Percentiles rank a stretch among this genome's conserved stretches.
Evolutionary conservation across 148 eudicot species (phyloP).

Genomic region (Heliamphora exappendiculata): DNA sequence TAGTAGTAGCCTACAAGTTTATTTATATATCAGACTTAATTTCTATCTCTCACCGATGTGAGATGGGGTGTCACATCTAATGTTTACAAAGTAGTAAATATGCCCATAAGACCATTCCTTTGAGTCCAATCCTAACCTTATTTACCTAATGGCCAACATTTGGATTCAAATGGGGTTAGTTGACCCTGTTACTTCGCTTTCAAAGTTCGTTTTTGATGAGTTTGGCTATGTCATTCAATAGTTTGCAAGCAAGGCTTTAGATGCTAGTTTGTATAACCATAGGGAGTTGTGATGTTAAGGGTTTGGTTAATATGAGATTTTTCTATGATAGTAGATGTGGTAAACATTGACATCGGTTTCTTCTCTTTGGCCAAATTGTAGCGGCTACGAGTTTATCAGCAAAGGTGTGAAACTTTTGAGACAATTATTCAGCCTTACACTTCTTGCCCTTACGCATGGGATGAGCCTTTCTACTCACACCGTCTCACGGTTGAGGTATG

Average conservation of each 20-base stretch:
- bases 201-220: background rate
- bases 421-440: slow-evolving; percentile 79
- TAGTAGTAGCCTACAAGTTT: no score
- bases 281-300: background rate
- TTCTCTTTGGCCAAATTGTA: slow-evolving; percentile 21
- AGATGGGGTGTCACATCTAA: no score
- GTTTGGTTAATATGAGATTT: background rate
- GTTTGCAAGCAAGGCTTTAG: background rate
- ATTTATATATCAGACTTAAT: no score
- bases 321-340: background rate
- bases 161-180: no score
- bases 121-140: no score
- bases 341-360: background rate
- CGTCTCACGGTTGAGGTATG: slow-evolving; percentile 86
- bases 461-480: slow-evolving; percentile 92
- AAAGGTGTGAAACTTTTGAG: slow-evolving; percentile 86
- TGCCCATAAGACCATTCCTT: no score
- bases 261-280: background rate
- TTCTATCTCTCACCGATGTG: no score
- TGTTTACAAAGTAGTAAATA: no score
- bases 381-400: slow-evolving; percentile 85
- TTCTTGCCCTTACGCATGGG: slow-evolving; percentile 92
- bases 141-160: no score
- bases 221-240: background rate
- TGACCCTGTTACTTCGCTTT: no score